Base-by-base conservation (phyloP, 1,284 basidiomycete species). In the Ceratobasidium papillatum region DNA sequence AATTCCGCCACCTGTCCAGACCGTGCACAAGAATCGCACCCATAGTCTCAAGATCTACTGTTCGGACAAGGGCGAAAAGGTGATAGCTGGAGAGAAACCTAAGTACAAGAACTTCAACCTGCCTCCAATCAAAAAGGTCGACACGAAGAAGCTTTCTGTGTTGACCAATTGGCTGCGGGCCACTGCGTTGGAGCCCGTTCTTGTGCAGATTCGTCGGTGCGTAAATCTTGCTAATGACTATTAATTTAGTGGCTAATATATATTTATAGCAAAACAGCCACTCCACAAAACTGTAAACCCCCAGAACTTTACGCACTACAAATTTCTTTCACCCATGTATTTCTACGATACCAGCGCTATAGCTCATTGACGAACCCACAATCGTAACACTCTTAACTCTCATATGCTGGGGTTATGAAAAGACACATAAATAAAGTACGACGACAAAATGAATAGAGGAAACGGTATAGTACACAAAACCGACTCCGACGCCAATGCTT, bases 11-110 rank as follows among this genome's bases (percentile, higher is more conserved):
- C 54, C 68, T 58, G 19, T 79, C 8, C 19, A 96, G 93, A 96
- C 94, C 38, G 95, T 97, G 14, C 96, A 97, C 84, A 96, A 99
- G 88, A 99, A 99, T 84, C 90, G 97, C 69, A 99, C 99, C 84
- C 99, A 99, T 88, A 94, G 91, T 75, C 89, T 99, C 79, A 94
- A 92, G 86, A 96, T 99, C 81, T 86, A 87, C 80, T 99, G 97
- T 81, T 94, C 91, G 43, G 85, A 90, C 7, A 78, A 82, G 5
- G 99, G 99, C 82, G 98, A 97, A 7, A 89, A 90, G 76, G 94
- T n/a, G n/a, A n/a, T n/a, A n/a, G n/a, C n/a, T n/a, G n/a, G n/a
- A n/a, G n/a, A n/a, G n/a, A n/a, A n/a, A n/a, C n/a, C n/a, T n/a
- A n/a, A n/a, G n/a, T n/a, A n/a, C n/a, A n/a, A n/a, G n/a, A n/a